Evolutionary conservation across 2,329 filamentous ascomycete species (phyloP).

Genomic region (Fonsecaea monophora): DNA sequence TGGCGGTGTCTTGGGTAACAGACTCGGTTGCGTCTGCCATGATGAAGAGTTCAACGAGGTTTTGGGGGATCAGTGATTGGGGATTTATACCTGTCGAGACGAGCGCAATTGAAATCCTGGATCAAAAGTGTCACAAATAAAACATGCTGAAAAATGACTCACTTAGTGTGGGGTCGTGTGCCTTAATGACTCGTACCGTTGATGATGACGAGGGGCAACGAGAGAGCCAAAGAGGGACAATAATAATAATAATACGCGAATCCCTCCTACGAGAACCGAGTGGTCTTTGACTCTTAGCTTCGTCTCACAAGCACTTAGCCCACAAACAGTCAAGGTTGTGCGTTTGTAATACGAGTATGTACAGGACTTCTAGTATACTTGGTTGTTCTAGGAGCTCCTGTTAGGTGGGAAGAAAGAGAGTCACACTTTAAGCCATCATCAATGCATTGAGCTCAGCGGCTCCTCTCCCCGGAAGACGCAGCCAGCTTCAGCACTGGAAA

Average conservation of each 20-base stretch:
- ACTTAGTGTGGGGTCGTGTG: conserved; percentile 5
- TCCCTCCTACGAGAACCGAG: too few species aligned
- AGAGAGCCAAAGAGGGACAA: not conserved
- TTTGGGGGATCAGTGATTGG: not conserved
- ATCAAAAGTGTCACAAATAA: not conserved
- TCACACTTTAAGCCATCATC: not conserved
- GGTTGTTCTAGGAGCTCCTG: too few species aligned
- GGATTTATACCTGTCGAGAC: not conserved
- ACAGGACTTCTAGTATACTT: too few species aligned
- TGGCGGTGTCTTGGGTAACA: conserved; percentile 56
- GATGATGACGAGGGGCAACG: conserved; percentile 7
- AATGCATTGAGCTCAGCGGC: not conserved
- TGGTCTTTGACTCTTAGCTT: too few species aligned
- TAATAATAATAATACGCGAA: not conserved
- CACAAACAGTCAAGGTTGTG: too few species aligned
- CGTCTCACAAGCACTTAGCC: too few species aligned
- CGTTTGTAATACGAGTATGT: too few species aligned
- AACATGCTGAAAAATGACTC: conserved; percentile 4
- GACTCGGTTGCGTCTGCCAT: conserved; percentile 50
- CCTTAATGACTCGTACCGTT: not conserved
- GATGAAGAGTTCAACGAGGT: conserved; percentile 2
- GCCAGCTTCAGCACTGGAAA: too few species aligned
- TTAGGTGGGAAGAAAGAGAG: not conserved
- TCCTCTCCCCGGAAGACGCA: not conserved
- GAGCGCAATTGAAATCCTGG: not conserved